Base-by-base conservation (phyloP, 1,284 basidiomycete species). In the Puccinia hordei region DNA sequence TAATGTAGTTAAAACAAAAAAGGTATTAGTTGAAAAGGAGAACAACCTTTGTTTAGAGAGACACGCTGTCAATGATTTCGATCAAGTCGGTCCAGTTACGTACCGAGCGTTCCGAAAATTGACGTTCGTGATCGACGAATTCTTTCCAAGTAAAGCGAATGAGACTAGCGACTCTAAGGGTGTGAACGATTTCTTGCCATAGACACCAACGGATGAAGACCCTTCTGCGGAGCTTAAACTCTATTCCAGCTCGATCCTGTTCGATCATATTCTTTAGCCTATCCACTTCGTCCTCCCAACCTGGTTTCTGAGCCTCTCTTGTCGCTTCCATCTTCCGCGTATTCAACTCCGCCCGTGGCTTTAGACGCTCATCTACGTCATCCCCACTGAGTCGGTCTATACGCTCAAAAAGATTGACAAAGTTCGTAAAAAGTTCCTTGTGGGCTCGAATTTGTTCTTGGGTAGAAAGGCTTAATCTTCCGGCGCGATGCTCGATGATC, bases 201-300 rank as follows among this genome's bases (percentile, higher is more conserved):
- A 83, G 69, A 66, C 82, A 83, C 77, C 80, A 83, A 46, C 78
- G 66, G 15, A 84, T 82, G 46, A 82, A 84, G 41, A 77, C 79
- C n/a, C 83, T 63, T 15, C 83, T 38, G 4, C 75, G 55, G 12
- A 83, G 57, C 2, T 82, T 68, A 12, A 33, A 22, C 15, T 83
- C 83, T 66, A 83, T 83, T 22, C 65, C 41, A 1, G 89, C 90
- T 84, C 93, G 91, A 84, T 93, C 92, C 82, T 90, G 90, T 87
- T 93, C 92, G 81, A 93, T 91, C 41, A 88, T 82, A 19, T 87
- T 88, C 0, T 90, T 87, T 24, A 93, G 86, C 83, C 90, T 90
- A 82, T 95, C 93, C 3, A 89, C 92, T 82, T 96, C 93, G 41
- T 90, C 90, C 84, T 92, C 89, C 91, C 92, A 95, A 5, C 90